phyloP scores from a whole-genome alignment of 164 flowering plant genomes.

The Dillenia suffruticosa region DNA sequence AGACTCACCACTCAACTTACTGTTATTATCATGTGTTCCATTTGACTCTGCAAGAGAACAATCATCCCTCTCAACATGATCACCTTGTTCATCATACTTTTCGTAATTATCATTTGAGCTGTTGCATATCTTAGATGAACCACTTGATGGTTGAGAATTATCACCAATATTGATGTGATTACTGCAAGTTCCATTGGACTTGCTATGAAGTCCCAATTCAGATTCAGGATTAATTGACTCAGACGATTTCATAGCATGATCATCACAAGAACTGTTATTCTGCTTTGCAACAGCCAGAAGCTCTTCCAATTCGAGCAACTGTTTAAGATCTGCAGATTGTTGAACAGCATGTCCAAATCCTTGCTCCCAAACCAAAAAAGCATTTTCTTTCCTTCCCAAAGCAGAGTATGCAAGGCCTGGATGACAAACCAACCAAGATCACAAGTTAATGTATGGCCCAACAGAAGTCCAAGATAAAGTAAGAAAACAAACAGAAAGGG shows the following conservation, averaged over 20 bases:
- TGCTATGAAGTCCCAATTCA: conserved; percentile 16
- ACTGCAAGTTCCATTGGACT: conserved; percentile 15
- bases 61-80: no score
- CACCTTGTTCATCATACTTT: no score
- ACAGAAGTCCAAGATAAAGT: no score
- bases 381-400: conserved; percentile 80
- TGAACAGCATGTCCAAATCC: conserved; percentile 64
- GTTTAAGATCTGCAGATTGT: conserved; percentile 79
- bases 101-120: no score
- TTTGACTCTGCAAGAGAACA: no score
- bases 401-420: conserved; percentile 78
- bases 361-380: conserved; percentile 70
- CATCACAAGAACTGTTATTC: conserved; percentile 19
- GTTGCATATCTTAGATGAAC: no score
- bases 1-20: conserved; percentile 22
- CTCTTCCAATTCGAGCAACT: conserved; percentile 82
- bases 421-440: conserved; percentile 1
- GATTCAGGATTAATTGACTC: conserved; percentile 24
- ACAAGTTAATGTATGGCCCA: no score
- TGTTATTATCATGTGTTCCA: conserved; percentile 7
- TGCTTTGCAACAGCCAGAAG: conserved; percentile 50
- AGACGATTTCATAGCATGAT: conserved; percentile 23
- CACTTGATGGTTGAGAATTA: no score
- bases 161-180: background rate
- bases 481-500: no score